These are phyloP conservation scores for Leptomonas seymouri DNA, from an alignment of 208 protist genomes.

Conservation along the genomic window DNA sequence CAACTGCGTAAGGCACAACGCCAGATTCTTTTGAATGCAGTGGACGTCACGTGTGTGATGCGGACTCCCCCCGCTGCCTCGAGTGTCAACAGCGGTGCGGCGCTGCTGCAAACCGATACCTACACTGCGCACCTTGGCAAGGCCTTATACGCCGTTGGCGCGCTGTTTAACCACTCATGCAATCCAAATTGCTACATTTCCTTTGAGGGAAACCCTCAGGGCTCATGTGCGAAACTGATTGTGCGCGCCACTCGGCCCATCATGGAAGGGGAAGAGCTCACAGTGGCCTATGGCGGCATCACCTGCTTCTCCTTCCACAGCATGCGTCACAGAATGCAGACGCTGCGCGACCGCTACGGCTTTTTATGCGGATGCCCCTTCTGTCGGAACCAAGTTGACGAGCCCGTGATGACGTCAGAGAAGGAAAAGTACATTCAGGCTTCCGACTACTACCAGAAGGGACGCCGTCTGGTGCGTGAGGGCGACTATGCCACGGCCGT, in stretches of 20 bases:
- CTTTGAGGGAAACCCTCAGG: slow-evolving; percentile 79
- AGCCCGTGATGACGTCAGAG: slow-evolving; percentile 56
- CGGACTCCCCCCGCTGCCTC: slow-evolving; percentile 33
- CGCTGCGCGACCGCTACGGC: slow-evolving; percentile 71
- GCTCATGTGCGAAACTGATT: slow-evolving; percentile 50
- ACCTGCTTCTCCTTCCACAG: slow-evolving; percentile 79
- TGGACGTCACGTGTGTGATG: slow-evolving; percentile 65
- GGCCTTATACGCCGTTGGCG: slow-evolving; percentile 61
- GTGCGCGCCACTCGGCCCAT: slow-evolving; percentile 69
- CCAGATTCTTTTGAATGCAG: slow-evolving; percentile 67
- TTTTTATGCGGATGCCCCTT: slow-evolving; percentile 77
- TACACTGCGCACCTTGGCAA: slow-evolving; percentile 61
- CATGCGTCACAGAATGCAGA: slow-evolving; percentile 66
- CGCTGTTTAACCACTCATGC: slow-evolving; percentile 84
- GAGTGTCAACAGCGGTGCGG: slow-evolving; percentile 24
- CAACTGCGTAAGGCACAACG: slow-evolving; percentile 70
- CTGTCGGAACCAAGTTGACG: slow-evolving; percentile 74
- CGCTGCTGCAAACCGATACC: slow-evolving; percentile 52
- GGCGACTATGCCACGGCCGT: slow-evolving; percentile 73
- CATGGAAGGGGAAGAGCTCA: slow-evolving; percentile 80
- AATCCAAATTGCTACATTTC: slow-evolving; percentile 87
- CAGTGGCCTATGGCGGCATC: slow-evolving; percentile 76
- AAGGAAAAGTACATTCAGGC: slow-evolving; percentile 85
- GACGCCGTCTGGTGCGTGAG: slow-evolving; percentile 78
- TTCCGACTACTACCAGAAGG: slow-evolving; percentile 91